A percentile compares a stretch with the other conserved stretches of the same genome.
phyloP scores from a whole-genome alignment of 2,329 filamentous ascomycete species.

The Verticillium nonalfalfae region DNA sequence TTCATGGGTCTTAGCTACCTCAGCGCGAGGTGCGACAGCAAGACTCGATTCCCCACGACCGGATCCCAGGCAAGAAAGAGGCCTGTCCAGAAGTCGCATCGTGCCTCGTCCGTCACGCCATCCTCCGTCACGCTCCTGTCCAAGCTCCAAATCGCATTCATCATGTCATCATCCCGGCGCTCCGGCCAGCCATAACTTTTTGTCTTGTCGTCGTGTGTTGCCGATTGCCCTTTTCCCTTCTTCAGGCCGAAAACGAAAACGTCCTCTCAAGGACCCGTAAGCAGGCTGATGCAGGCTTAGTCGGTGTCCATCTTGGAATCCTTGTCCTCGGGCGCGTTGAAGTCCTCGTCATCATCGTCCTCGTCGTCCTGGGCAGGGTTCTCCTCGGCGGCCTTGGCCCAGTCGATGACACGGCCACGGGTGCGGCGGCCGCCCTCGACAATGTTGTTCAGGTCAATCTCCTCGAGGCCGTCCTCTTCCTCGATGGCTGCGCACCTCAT shows the following conservation, averaged over 20 bases:
- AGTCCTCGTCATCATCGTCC: conserved; percentile 71
- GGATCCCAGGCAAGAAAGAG: background rate
- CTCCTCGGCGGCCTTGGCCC: conserved; percentile 80
- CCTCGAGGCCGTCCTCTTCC: conserved; percentile 79
- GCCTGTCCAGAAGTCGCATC: background rate
- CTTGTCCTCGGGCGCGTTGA: conserved; percentile 47
- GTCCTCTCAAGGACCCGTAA: background rate
- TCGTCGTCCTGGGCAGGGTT: conserved; percentile 69
- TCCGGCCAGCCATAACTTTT: background rate
- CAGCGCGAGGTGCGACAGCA: background rate
- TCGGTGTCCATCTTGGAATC: conserved; percentile 68
- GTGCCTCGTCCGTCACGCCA: background rate
- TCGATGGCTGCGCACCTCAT: conserved; percentile 23
- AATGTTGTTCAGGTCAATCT: conserved; percentile 88
- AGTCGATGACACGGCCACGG: conserved; percentile 88
- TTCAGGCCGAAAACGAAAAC: background rate
- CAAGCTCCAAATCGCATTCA: background rate
- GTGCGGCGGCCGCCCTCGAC: conserved; percentile 74
- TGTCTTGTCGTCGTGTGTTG: background rate
- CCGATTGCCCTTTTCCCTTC: background rate
- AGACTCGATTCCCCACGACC: background rate
- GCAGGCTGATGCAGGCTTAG: conserved; percentile 14
- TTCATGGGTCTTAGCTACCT: background rate
- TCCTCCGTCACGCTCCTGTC: background rate
- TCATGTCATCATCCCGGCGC: background rate